Percentiles rank a stretch among this genome's conserved stretches.
phyloP scores from a whole-genome alignment of 495 filamentous ascomycete genomes.

The Neurospora tetraspora region DNA sequence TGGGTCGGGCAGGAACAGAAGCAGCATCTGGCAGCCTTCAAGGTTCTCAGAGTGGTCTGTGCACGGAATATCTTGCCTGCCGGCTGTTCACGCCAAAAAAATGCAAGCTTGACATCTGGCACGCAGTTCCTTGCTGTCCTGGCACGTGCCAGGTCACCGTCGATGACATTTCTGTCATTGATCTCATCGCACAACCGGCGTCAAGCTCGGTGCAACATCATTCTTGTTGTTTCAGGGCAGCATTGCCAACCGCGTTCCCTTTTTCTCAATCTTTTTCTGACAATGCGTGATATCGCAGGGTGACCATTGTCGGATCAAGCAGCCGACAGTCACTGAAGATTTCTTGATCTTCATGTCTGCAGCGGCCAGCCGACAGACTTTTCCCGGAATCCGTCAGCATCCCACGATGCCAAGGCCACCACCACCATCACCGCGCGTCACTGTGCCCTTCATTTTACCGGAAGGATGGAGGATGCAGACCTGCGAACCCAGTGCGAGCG shows the following conservation, averaged over 20 bases:
- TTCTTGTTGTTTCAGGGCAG: neutral
- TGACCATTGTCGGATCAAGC: neutral
- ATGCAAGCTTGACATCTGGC: neutral
- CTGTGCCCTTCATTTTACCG: too few relatives aligned
- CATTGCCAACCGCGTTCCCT: neutral
- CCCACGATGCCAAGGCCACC: neutral
- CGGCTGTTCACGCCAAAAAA: neutral
- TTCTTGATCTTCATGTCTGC: neutral
- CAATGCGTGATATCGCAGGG: neutral
- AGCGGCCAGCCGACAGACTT: too few relatives aligned
- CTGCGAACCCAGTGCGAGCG: neutral
- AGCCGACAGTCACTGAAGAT: neutral
- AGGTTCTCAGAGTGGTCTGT: neutral
- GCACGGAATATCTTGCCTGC: neutral
- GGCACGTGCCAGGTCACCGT: neutral
- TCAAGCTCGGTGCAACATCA: neutral
- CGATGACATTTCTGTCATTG: neutral
- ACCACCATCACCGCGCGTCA: neutral
- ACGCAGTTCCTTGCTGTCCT: neutral
- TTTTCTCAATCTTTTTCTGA: neutral
- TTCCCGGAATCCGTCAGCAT: constrained; percentile 12
- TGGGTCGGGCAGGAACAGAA: neutral
- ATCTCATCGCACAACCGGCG: neutral
- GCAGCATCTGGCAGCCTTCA: neutral
- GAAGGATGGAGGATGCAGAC: neutral